Conservation (phyloP, 352 stramenopile genomes). For the Phytophthora syringae region DNA sequence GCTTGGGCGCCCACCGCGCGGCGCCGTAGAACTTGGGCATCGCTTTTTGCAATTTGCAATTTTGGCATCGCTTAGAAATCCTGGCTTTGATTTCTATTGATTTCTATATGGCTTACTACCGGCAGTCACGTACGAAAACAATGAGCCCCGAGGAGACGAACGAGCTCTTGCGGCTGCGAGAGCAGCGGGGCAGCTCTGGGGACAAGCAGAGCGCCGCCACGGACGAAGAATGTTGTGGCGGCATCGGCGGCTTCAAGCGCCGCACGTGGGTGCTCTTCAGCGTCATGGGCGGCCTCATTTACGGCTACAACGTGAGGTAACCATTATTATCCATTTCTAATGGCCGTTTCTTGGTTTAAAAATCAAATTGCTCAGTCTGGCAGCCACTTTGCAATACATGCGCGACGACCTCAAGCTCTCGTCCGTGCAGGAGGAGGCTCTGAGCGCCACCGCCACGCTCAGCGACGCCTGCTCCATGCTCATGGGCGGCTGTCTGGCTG, state of each 20-base stretch:
- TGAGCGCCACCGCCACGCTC: conserved; percentile 83
- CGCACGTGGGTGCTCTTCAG: conserved; percentile 83
- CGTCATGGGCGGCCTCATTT: conserved; percentile 84
- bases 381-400: conserved; percentile 84
- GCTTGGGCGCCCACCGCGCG: conserved; percentile 84
- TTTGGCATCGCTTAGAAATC: too few species aligned
- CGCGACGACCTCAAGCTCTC: conserved; percentile 70
- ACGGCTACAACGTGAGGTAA: conserved; percentile 86
- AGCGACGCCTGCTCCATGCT: conserved; percentile 86
- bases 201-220: conserved; percentile 5
- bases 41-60: too few species aligned
- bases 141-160: conserved; percentile 58
- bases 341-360: neutral
- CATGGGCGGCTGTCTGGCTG: conserved; percentile 68
- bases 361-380: conserved; percentile 48
- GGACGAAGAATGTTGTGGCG: conserved; percentile 5
- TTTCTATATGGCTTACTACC: too few species aligned
- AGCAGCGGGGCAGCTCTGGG: conserved; percentile 19
- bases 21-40: conserved; percentile 89
- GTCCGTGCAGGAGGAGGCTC: conserved; percentile 69
- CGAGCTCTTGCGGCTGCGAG: conserved; percentile 65
- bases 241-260: conserved; percentile 42
- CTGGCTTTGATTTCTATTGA: too few species aligned
- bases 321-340: conserved; percentile 17
- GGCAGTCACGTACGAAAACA: too few species aligned